Evolutionary conservation across 2,329 filamentous ascomycete species (phyloP), one percentile per base, ranked within the genome.

Genomic region (Alternaria postmessia): DNA sequence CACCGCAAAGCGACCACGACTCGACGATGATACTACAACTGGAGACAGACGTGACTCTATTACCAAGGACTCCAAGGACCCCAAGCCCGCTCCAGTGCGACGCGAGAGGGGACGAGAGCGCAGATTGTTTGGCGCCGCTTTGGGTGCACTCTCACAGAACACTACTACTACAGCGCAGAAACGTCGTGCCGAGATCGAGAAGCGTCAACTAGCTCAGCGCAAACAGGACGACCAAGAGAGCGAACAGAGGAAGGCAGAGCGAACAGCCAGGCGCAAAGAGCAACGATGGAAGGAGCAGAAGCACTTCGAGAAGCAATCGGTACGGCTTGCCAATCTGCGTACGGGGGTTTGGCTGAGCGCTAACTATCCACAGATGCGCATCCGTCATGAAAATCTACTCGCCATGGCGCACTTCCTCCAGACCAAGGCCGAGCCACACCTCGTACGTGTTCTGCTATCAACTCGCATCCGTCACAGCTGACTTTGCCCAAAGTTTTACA

Each of bases 41-140:
- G 51, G 43, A 4, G 69, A 74, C n/a, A 51, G 64, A 63, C 69
- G 60, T 58, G 56, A 58, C 24, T 60, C 71, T 14, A 51, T 22
- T 18, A 26, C 54, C 36, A 67, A 64, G 58, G 70, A 44, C 22
- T 11, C 55, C 36, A 67, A 66, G 61, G 70, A 68, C 44, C 57
- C 70, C 56, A 66, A 67, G 57, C 79, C 84, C 52, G 80, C 83
- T 7, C 62, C 68, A 39, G 62, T 65, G 36, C 82, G 71, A 36
- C 66, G 73, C 71, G 94, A 98, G 75, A 92, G 89, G 78, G 93
- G 91, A 75, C 90, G 94, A 38, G 91, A 92, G 22, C 90, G 91
- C 78, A 87, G 94, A 54, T 84, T 98, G 62, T 97, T 97, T 75
- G 94, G 94, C 62, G 91, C 90, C 36, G 81, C 96, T 57, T 82